Evolutionary conservation across 2,329 filamentous ascomycete species (phyloP).

Genomic region (Xylaria sp.): DNA sequence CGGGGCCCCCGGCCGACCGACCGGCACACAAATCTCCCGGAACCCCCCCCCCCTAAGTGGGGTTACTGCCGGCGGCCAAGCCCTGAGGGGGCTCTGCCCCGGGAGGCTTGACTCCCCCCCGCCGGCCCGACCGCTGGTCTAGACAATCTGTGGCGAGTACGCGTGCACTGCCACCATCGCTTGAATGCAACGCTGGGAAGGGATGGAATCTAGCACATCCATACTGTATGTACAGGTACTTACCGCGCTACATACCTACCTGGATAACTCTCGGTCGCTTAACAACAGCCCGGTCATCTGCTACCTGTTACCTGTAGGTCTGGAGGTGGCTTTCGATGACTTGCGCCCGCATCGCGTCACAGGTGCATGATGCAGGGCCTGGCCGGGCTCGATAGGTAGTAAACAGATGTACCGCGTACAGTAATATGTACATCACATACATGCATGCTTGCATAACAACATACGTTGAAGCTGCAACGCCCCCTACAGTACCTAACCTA

Average conservation of each 20-base stretch:
- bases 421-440: too few relatives aligned
- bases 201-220: too few relatives aligned
- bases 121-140: too few relatives aligned
- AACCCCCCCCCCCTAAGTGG: too few relatives aligned
- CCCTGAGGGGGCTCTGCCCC: slow-evolving; percentile 12
- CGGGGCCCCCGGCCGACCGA: too few relatives aligned
- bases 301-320: not conserved
- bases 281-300: not conserved
- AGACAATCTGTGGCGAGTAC: slow-evolving; percentile 28
- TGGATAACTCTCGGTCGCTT: not conserved
- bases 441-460: too few relatives aligned
- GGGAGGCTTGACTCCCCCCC: slow-evolving; percentile 28
- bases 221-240: slow-evolving; percentile 26
- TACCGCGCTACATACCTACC: slow-evolving; percentile 11
- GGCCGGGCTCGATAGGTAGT: too few relatives aligned
- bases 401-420: too few relatives aligned
- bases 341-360: slow-evolving; percentile 17
- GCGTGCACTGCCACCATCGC: not conserved
- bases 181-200: not conserved
- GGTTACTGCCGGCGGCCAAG: slow-evolving; percentile 10
- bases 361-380: slow-evolving; percentile 23
- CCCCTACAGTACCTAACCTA: too few relatives aligned
- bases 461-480: too few relatives aligned
- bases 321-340: slow-evolving; percentile 1
- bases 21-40: too few relatives aligned